These are phyloP conservation scores for Fraxinus quadrangulata DNA, from an alignment of 257 asterid species.

Conservation along the genomic window DNA sequence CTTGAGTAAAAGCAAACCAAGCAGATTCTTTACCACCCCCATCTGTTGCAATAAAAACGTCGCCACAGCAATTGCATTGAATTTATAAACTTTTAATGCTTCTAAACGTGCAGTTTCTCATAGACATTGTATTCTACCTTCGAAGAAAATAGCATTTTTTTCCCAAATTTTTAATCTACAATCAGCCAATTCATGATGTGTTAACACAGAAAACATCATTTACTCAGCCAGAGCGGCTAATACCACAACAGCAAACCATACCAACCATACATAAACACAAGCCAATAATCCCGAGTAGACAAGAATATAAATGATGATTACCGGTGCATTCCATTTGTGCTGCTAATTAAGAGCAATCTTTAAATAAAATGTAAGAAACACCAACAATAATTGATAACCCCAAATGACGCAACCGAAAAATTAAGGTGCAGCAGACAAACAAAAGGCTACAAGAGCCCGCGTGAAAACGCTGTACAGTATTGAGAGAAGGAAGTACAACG, in stretches of 20 bases:
- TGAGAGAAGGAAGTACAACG: not conserved
- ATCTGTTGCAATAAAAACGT: not conserved
- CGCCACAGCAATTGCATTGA: not conserved
- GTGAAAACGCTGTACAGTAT: not conserved
- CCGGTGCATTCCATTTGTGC: not conserved
- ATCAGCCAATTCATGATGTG: not conserved
- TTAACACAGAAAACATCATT: not conserved
- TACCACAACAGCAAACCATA: not conserved
- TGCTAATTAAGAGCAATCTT: conserved; percentile 1
- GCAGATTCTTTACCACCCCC: not conserved
- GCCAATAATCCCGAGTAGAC: conserved; percentile 6
- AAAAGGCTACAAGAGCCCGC: not conserved
- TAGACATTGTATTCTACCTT: not conserved
- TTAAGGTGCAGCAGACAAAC: not conserved
- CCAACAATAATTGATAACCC: not conserved
- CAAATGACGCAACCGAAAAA: not conserved
- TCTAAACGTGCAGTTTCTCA: not conserved
- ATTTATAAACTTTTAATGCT: not conserved
- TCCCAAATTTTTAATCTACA: not conserved
- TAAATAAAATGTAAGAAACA: conserved; percentile 1
- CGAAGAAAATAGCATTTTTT: not conserved
- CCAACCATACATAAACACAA: conserved; percentile 13
- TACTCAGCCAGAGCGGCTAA: not conserved
- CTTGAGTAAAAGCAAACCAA: not conserved
- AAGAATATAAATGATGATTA: not conserved